phyloP scores from a whole-genome alignment of 2,329 filamentous ascomycete genomes.

The Geosmithia morbida region DNA sequence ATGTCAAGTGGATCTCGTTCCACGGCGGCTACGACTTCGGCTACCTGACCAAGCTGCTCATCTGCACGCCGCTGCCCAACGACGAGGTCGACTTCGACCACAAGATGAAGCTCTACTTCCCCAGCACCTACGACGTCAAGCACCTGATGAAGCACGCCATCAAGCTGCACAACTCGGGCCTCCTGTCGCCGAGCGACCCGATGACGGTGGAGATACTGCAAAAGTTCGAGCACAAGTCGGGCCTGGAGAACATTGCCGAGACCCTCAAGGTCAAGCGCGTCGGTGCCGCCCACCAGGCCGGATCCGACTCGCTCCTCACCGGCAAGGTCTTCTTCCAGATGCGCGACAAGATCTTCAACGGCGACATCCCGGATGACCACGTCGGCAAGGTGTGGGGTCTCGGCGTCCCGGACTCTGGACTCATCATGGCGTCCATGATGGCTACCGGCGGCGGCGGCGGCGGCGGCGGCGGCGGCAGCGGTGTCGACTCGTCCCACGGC shows the following conservation, averaged over 20 bases:
- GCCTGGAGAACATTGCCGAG: slow-evolving; percentile 86
- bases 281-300: slow-evolving; percentile 80
- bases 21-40: slow-evolving; percentile 98
- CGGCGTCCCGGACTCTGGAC: slow-evolving; percentile 52
- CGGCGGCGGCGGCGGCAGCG: slow-evolving; percentile 17
- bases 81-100: slow-evolving; percentile 83
- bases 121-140: slow-evolving; percentile 89
- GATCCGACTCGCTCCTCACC: slow-evolving; percentile 84
- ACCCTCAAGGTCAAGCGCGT: slow-evolving; percentile 81
- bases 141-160: slow-evolving; percentile 88
- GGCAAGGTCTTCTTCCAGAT: slow-evolving; percentile 93
- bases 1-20: slow-evolving; percentile 94
- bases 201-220: slow-evolving; percentile 60
- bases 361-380: slow-evolving; percentile 67
- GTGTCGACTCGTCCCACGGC: slow-evolving; percentile 12
- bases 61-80: slow-evolving; percentile 68
- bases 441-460: slow-evolving; percentile 10
- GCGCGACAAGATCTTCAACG: slow-evolving; percentile 74
- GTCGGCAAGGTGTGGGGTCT: slow-evolving; percentile 88
- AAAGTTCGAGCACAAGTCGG: slow-evolving; percentile 80
- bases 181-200: slow-evolving; percentile 47
- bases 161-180: slow-evolving; percentile 49
- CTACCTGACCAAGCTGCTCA: slow-evolving; percentile 88
- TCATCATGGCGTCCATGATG: slow-evolving; percentile 19
- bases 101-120: slow-evolving; percentile 85